These are phyloP conservation scores for Scheffersomyces segobiensis DNA, from an alignment of 1,139 yeast genomes.

Conservation along the genomic window DNA sequence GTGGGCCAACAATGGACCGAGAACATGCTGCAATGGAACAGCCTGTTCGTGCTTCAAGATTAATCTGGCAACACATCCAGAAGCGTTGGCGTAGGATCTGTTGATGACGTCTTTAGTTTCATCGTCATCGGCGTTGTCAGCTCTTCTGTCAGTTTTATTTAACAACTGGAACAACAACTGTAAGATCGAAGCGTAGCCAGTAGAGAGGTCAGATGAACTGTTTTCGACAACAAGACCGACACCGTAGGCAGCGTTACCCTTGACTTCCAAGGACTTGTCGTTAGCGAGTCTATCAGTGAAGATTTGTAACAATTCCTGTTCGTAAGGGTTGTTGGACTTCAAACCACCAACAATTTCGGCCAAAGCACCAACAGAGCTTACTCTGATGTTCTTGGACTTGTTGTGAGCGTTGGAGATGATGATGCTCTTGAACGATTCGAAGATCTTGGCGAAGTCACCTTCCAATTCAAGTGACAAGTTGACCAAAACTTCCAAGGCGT, in stretches of 20 bases:
- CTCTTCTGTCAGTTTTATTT: slow-evolving; percentile 73
- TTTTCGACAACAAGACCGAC: slow-evolving; percentile 76
- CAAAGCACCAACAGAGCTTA: slow-evolving; percentile 81
- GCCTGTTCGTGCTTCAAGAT: slow-evolving; percentile 68
- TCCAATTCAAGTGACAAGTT: slow-evolving; percentile 74
- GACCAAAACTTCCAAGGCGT: slow-evolving; percentile 83
- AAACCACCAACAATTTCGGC: slow-evolving; percentile 87
- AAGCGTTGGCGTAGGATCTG: slow-evolving; percentile 89
- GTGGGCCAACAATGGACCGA: slow-evolving; percentile 74
- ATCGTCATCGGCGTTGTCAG: slow-evolving; percentile 65
- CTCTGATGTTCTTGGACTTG: slow-evolving; percentile 73
- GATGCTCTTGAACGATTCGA: slow-evolving; percentile 69
- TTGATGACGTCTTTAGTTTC: slow-evolving; percentile 79
- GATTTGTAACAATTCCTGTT: slow-evolving; percentile 68
- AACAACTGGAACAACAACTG: slow-evolving; percentile 77
- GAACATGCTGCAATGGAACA: slow-evolving; percentile 78
- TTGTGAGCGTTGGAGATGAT: slow-evolving; percentile 62
- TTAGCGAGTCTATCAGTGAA: slow-evolving; percentile 67
- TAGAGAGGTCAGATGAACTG: slow-evolving; percentile 58
- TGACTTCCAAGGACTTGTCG: slow-evolving; percentile 85
- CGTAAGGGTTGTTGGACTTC: slow-evolving; percentile 64
- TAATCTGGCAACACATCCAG: slow-evolving; percentile 97
- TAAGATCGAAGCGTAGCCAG: slow-evolving; percentile 68
- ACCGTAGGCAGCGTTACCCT: slow-evolving; percentile 96
- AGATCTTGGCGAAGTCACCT: slow-evolving; percentile 70